Conservation (phyloP, 805 yeast genomes). For the Wickerhamomyces tratensis region DNA sequence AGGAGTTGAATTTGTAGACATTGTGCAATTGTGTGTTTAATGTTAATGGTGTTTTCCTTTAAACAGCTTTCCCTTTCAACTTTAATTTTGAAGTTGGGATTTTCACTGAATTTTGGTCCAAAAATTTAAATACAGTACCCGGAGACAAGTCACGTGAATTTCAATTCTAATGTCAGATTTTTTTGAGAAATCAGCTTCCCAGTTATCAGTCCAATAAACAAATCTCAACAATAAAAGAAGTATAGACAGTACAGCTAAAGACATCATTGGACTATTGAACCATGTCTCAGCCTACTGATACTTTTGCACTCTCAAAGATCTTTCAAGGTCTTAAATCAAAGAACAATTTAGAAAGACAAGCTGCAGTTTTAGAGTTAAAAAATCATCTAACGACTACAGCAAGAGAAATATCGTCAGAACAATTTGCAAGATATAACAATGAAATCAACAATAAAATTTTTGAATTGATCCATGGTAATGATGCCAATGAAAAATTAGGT, state of each 20-base stretch:
- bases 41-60: background rate
- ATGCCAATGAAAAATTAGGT: constrained; percentile 66
- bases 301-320: constrained; percentile 24
- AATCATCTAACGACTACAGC: constrained; percentile 63
- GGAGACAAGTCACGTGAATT: too few species aligned
- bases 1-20: constrained; percentile 53
- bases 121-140: too few species aligned
- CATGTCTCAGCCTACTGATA: constrained; percentile 10
- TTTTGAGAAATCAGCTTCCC: too few species aligned
- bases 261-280: background rate
- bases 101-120: too few species aligned
- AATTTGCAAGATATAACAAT: constrained; percentile 70
- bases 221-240: too few species aligned
- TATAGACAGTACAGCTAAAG: too few species aligned
- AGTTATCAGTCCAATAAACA: too few species aligned
- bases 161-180: too few species aligned
- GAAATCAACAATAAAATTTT: constrained; percentile 82
- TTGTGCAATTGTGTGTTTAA: constrained; percentile 32
- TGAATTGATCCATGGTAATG: constrained; percentile 71
- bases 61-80: too few species aligned
- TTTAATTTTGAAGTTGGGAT: too few species aligned
- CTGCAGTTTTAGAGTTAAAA: constrained; percentile 63
- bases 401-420: constrained; percentile 76
- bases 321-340: constrained; percentile 27
- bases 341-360: constrained; percentile 22